Conservation (phyloP, 495 filamentous ascomycete genomes). For the Trichocladium uniseriatum region DNA sequence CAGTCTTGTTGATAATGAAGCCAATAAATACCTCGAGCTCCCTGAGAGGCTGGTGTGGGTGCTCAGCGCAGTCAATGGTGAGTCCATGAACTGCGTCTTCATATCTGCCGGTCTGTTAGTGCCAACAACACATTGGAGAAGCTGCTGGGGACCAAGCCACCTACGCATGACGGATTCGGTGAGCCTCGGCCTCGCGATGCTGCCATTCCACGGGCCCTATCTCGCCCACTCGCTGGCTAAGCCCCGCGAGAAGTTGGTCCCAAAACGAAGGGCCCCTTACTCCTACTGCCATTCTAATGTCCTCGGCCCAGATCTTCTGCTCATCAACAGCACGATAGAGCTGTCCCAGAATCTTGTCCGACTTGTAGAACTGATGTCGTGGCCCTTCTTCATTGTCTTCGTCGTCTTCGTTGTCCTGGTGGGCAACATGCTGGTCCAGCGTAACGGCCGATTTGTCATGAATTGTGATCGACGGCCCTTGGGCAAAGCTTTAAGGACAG, state of each 20-base stretch:
- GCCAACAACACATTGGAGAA: background rate
- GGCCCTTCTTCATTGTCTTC: slow-evolving; percentile 47
- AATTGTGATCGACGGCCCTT: slow-evolving; percentile 51
- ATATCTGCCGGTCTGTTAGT: slow-evolving; percentile 46
- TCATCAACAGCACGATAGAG: slow-evolving; percentile 73
- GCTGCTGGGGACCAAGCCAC: slow-evolving; percentile 5
- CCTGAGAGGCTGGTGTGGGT: slow-evolving; percentile 46
- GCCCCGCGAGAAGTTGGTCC: slow-evolving; percentile 36
- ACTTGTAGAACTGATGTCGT: slow-evolving; percentile 51
- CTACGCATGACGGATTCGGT: slow-evolving; percentile 47
- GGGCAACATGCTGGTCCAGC: slow-evolving; percentile 27
- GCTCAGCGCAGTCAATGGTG: slow-evolving; percentile 50
- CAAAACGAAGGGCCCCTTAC: slow-evolving; percentile 29
- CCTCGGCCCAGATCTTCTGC: slow-evolving; percentile 48
- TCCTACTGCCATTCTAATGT: slow-evolving; percentile 35
- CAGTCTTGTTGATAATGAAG: slow-evolving; percentile 55
- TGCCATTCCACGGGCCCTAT: slow-evolving; percentile 24
- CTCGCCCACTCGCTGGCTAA: slow-evolving; percentile 21
- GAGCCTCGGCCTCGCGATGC: slow-evolving; percentile 36
- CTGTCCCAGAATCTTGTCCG: slow-evolving; percentile 58
- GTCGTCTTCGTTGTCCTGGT: slow-evolving; percentile 33
- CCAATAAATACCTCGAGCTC: slow-evolving; percentile 75
- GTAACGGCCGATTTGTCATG: slow-evolving; percentile 36
- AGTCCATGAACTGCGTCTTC: slow-evolving; percentile 49
- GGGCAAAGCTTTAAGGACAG: slow-evolving; percentile 39